phyloP scores from a whole-genome alignment of 306 rosid genomes.

The Astragalus membranaceus region DNA sequence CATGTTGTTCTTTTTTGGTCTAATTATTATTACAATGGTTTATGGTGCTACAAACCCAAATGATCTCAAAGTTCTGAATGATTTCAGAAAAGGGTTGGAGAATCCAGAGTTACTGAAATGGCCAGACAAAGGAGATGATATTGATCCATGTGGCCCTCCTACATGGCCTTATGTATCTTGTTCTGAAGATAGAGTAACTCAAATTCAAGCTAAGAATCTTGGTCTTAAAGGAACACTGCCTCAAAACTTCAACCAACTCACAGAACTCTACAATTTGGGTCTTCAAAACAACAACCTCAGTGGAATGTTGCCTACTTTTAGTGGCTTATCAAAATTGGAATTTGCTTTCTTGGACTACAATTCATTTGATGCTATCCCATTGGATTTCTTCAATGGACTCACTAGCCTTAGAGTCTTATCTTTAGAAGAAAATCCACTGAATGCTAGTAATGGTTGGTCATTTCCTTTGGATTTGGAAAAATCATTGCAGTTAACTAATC shows the following conservation, averaged over 20 bases:
- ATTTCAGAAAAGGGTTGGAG: constrained; percentile 60
- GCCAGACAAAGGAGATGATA: constrained; percentile 55
- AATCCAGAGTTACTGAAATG: constrained; percentile 66
- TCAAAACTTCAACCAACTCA: constrained; percentile 60
- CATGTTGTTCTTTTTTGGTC: constrained; percentile 24
- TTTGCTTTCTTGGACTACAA: constrained; percentile 70
- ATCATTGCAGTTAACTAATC: constrained; percentile 54
- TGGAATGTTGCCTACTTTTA: constrained; percentile 58
- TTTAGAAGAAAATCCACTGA: constrained; percentile 59
- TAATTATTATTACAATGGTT: constrained; percentile 18
- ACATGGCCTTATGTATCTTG: constrained; percentile 70
- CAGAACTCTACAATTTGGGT: constrained; percentile 65
- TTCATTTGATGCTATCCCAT: constrained; percentile 61
- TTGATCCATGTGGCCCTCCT: constrained; percentile 77
- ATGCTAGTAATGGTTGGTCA: constrained; percentile 58
- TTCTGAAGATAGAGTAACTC: constrained; percentile 52
- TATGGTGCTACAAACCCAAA: constrained; percentile 47
- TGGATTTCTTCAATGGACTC: constrained; percentile 61
- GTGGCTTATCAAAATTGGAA: constrained; percentile 68
- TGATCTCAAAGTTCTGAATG: constrained; percentile 62
- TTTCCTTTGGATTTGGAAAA: constrained; percentile 56
- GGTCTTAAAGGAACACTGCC: constrained; percentile 66
- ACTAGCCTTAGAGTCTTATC: constrained; percentile 47
- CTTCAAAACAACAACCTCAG: constrained; percentile 63
- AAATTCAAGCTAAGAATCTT: constrained; percentile 68